A percentile compares a stretch with the other conserved stretches of the same genome.
Evolutionary conservation across 1,284 basidiomycete species (phyloP).

Genomic region (Tetrapyrgos nigripes): DNA sequence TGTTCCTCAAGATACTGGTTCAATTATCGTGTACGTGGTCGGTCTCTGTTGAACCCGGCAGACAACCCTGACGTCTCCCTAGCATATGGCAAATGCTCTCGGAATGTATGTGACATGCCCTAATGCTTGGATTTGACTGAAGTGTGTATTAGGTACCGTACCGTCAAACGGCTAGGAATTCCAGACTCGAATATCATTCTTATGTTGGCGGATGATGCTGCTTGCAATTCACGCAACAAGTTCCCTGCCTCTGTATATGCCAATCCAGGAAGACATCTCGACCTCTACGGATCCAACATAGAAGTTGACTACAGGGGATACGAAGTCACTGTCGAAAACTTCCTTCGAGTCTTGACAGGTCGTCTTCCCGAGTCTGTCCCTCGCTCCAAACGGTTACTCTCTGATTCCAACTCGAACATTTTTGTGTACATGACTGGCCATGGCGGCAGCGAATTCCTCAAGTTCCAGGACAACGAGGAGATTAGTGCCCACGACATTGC

Average conservation of each 20-base stretch:
- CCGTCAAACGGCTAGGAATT: conserved; percentile 96
- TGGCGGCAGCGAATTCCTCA: conserved; percentile 97
- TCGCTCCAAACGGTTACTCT: conserved; percentile 89
- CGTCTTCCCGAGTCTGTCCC: conserved; percentile 82
- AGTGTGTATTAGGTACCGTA: conserved; percentile 99
- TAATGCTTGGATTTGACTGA: too few species aligned
- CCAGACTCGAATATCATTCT: conserved; percentile 98
- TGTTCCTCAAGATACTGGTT: conserved; percentile 97
- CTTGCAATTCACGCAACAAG: conserved; percentile 92
- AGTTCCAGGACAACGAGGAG: conserved; percentile 99
- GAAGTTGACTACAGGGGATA: conserved; percentile 99
- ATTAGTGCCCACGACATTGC: conserved; percentile 96
- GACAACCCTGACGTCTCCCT: conserved; percentile 7
- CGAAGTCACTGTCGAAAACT: conserved; percentile 97
- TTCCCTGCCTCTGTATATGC: conserved; percentile 94
- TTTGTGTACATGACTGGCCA: conserved; percentile 99
- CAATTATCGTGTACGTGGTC: conserved; percentile 88
- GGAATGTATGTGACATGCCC: conserved; percentile 83
- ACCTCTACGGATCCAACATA: conserved; percentile 95
- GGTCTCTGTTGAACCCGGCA: not conserved
- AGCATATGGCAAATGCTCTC: conserved; percentile 98
- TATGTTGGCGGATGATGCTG: conserved; percentile 97
- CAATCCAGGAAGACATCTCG: conserved; percentile 78
- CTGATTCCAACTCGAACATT: conserved; percentile 92
- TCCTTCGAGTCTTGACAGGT: conserved; percentile 73